Percentiles rank a stretch among this genome's conserved stretches.
Conservation (phyloP, 1,284 basidiomycete species). For the Ganoderma sinense region DNA sequence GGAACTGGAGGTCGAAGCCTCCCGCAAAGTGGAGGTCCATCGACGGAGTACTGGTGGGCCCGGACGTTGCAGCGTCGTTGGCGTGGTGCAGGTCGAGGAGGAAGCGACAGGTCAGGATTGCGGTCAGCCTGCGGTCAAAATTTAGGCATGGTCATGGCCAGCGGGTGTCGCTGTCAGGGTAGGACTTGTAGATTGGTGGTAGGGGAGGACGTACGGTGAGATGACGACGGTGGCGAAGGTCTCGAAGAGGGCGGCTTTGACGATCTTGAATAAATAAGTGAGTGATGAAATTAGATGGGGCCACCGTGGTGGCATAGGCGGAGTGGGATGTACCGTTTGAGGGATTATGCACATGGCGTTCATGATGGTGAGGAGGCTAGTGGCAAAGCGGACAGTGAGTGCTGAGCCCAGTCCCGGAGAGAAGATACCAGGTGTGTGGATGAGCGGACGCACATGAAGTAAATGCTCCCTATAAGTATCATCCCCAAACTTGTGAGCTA, state of each 20-base stretch:
- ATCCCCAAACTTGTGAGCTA: not conserved
- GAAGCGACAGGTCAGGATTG: not conserved
- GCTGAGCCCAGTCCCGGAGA: not conserved
- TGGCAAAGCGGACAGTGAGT: not conserved
- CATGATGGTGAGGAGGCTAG: not conserved
- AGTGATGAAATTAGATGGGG: not conserved
- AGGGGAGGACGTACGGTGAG: not conserved
- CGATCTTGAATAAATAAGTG: not conserved
- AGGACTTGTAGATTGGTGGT: not conserved
- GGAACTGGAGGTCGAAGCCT: not conserved
- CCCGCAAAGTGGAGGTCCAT: not conserved
- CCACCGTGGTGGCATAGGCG: not conserved
- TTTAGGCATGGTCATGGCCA: not conserved
- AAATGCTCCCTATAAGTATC: not conserved
- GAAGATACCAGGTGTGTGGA: not conserved
- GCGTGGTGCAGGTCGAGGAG: not conserved
- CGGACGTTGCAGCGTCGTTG: not conserved
- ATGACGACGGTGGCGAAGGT: not conserved
- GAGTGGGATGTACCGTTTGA: not conserved
- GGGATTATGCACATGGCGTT: not conserved
- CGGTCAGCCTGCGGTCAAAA: not conserved
- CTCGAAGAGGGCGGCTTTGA: not conserved
- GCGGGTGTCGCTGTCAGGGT: not conserved
- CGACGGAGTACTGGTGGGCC: not conserved
- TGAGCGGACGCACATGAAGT: not conserved